These are phyloP conservation scores for Platanthera guangdongensis DNA, from an alignment of 106 monocot genomes.

Conservation along the genomic window DNA sequence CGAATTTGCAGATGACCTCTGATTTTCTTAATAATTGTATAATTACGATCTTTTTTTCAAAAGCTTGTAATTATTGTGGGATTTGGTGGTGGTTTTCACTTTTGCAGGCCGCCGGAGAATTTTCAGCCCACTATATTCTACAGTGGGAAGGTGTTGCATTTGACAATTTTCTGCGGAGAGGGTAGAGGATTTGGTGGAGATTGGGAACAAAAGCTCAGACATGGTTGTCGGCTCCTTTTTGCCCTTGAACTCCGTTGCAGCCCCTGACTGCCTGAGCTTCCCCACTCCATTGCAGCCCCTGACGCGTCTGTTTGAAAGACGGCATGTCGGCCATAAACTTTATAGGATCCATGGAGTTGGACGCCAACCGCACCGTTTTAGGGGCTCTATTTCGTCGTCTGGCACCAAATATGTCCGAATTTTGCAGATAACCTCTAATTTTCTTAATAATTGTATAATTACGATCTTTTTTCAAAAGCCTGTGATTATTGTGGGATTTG, in stretches of 20 bases:
- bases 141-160: conserved; percentile 72
- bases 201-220: conserved; percentile 12
- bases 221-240: background rate
- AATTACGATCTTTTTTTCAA: no score
- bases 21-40: background rate
- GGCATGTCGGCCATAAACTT: background rate
- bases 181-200: conserved; percentile 42
- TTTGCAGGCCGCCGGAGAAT: conserved; percentile 28
- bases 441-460: no score
- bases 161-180: conserved; percentile 63
- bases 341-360: conserved; percentile 25
- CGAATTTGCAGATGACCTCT: background rate
- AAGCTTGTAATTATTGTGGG: background rate
- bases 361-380: conserved; percentile 32
- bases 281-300: background rate
- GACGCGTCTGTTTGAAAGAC: background rate
- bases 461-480: background rate
- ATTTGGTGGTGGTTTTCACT: background rate
- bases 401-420: background rate
- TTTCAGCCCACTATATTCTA: conserved; percentile 76
- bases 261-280: background rate
- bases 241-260: background rate
- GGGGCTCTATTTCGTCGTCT: background rate
- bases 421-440: background rate
- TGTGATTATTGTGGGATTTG: background rate